phyloP scores from a whole-genome alignment of 306 rosid genomes.

The Dryas drummondii region DNA sequence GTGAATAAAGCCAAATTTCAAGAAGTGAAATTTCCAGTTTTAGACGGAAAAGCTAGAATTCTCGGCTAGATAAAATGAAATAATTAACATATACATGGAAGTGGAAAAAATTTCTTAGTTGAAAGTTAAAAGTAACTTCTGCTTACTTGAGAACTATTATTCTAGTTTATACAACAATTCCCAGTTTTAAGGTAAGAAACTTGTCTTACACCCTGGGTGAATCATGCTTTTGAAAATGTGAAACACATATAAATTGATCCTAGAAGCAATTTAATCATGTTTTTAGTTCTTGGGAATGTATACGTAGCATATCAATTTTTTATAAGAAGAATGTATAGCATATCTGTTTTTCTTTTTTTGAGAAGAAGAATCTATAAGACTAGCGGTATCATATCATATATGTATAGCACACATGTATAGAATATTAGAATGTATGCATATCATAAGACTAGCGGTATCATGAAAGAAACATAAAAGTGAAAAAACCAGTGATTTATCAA shows the following conservation, averaged over 20 bases:
- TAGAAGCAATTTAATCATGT: not conserved
- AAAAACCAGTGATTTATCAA: not conserved
- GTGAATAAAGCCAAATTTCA: not conserved
- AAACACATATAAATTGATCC: not conserved
- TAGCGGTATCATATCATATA: too few species aligned
- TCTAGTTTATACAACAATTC: conserved; percentile 8
- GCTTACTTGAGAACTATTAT: not conserved
- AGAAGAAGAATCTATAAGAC: not conserved
- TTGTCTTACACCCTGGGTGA: conserved; percentile 1
- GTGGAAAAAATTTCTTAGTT: not conserved
- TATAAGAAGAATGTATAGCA: too few species aligned
- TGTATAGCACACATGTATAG: too few species aligned
- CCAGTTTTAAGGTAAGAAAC: conserved; percentile 18
- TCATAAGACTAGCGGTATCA: not conserved
- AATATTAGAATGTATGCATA: not conserved
- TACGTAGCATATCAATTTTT: not conserved
- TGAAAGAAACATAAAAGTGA: not conserved
- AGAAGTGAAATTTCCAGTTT: not conserved
- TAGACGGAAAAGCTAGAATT: not conserved
- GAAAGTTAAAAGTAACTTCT: not conserved
- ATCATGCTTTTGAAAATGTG: not conserved
- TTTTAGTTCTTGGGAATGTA: not conserved
- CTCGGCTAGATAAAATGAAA: not conserved
- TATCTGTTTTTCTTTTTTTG: too few species aligned
- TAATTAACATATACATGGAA: not conserved